A percentile compares a stretch with the other conserved stretches of the same genome.
phyloP scores from a whole-genome alignment of 176 grass and related monocot species.

The Carex littledalei region DNA sequence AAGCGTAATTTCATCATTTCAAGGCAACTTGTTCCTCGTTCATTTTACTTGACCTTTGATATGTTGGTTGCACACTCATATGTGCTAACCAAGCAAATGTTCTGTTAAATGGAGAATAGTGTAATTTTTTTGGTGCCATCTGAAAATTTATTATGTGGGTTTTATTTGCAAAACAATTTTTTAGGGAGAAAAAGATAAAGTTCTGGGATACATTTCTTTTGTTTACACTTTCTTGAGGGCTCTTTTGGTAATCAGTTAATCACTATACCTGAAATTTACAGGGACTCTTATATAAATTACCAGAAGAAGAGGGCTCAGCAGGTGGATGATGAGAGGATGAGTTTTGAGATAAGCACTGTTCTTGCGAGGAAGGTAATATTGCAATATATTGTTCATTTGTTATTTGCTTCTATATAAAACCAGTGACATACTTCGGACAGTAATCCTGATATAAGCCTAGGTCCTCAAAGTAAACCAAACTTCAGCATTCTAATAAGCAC shows the following conservation, averaged over 20 bases:
- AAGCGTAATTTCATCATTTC: background rate
- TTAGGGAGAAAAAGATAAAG: background rate
- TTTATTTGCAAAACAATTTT: background rate
- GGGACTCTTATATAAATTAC: constrained; percentile 66
- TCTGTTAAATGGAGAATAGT: background rate
- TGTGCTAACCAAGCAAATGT: background rate
- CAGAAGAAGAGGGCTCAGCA: constrained; percentile 61
- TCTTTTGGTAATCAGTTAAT: background rate
- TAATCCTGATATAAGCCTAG: background rate
- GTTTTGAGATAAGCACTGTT: constrained; percentile 89
- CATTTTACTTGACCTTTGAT: background rate
- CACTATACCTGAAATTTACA: constrained; percentile 22
- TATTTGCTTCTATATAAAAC: background rate
- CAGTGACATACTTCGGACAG: background rate
- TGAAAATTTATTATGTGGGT: background rate
- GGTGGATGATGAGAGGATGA: constrained; percentile 72
- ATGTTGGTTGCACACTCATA: background rate
- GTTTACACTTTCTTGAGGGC: background rate
- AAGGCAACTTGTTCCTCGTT: background rate
- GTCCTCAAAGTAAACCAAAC: background rate
- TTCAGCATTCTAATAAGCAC: background rate
- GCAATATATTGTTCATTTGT: background rate
- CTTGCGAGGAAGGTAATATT: constrained; percentile 67
- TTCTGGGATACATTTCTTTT: background rate
- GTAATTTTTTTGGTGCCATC: background rate